Evolutionary conservation across 1,139 yeast genomes (phyloP).

Genomic region (Kluyveromyces sp.): DNA sequence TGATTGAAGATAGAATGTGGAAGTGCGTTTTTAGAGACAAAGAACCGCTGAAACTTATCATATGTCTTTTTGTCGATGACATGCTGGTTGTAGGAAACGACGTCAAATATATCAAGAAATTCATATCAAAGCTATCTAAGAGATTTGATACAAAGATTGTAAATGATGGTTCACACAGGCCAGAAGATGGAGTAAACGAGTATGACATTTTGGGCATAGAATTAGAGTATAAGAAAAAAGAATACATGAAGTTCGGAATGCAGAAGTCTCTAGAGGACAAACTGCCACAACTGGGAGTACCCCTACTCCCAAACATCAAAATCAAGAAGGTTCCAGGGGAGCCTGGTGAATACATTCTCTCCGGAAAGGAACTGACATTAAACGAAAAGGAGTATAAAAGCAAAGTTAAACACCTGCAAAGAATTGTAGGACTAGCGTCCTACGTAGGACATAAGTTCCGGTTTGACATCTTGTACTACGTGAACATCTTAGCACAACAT

Average conservation of each 20-base stretch:
- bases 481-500: constrained; percentile 9
- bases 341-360: constrained; percentile 2
- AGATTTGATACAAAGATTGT: constrained; percentile 2
- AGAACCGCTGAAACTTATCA: not conserved
- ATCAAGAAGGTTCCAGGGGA: constrained; percentile 6
- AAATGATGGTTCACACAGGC: not conserved
- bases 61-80: constrained; percentile 11
- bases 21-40: constrained; percentile 8
- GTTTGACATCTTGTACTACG: constrained; percentile 7
- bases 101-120: not conserved
- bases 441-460: constrained; percentile 9
- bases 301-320: constrained; percentile 1
- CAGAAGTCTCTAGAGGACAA: constrained; percentile 1
- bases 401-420: constrained; percentile 8
- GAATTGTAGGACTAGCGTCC: constrained; percentile 7
- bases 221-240: constrained; percentile 1
- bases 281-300: not conserved
- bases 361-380: not conserved
- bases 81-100: constrained; percentile 5
- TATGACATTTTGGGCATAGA: constrained; percentile 3
- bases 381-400: constrained; percentile 3
- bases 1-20: constrained; percentile 7
- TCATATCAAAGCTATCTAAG: not conserved
- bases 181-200: not conserved
- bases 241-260: constrained; percentile 3